A percentile compares a stretch with the other conserved stretches of the same genome.
These are phyloP conservation scores for Amanita brunnescens DNA, from an alignment of 768 basidiomycete genomes.

Conservation along the genomic window DNA sequence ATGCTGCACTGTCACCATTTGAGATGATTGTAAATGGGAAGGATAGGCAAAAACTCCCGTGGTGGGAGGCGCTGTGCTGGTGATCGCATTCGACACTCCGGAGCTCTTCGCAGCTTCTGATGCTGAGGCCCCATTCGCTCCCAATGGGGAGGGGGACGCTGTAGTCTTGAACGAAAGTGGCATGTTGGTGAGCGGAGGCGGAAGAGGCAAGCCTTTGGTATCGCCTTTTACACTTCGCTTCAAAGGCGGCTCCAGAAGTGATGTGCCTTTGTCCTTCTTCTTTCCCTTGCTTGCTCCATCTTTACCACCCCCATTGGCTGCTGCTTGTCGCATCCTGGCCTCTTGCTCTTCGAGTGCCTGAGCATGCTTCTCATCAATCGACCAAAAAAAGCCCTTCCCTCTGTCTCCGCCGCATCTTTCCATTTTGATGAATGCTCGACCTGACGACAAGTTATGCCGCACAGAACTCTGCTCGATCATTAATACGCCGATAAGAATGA, in stretches of 20 bases:
- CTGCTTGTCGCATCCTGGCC: constrained; percentile 34
- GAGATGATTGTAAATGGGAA: constrained; percentile 8
- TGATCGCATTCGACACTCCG: constrained; percentile 15
- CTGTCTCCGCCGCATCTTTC: constrained; percentile 78
- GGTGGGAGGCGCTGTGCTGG: constrained; percentile 20
- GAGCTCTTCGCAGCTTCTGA: constrained; percentile 12
- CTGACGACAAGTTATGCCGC: constrained; percentile 90
- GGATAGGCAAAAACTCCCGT: constrained; percentile 34
- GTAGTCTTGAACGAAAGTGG: constrained; percentile 45
- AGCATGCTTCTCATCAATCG: constrained; percentile 67
- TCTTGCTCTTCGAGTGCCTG: constrained; percentile 68
- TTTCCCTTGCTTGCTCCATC: constrained; percentile 28
- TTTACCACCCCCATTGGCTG: constrained; percentile 23
- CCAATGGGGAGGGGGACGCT: background rate
- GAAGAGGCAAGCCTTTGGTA: constrained; percentile 44
- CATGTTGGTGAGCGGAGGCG: constrained; percentile 61
- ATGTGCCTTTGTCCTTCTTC: constrained; percentile 53
- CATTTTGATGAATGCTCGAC: constrained; percentile 85
- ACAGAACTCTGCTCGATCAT: constrained; percentile 67
- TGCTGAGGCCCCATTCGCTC: constrained; percentile 14
- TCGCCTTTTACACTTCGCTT: constrained; percentile 67
- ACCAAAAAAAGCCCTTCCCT: constrained; percentile 93
- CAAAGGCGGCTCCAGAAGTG: constrained; percentile 50
- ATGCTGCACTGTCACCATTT: background rate
- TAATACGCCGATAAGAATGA: background rate